phyloP scores from a whole-genome alignment of 352 stramenopile genomes.

The Phytophthora gonapodyides region DNA sequence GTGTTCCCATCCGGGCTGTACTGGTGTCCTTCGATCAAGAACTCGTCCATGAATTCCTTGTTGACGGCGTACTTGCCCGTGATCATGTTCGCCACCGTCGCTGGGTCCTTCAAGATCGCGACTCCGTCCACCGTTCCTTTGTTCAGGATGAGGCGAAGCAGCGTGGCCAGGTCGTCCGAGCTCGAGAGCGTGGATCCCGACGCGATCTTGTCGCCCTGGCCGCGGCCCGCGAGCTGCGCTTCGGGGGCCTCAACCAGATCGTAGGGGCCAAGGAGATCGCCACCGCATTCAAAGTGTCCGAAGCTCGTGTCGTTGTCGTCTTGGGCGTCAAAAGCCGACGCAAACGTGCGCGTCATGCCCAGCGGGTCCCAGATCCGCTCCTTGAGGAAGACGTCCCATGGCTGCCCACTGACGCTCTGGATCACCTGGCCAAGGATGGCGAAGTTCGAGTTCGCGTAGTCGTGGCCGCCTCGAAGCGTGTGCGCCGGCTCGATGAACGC shows the following conservation, averaged over 20 bases:
- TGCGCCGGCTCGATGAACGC: conserved; percentile 45
- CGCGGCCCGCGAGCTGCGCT: conserved; percentile 37
- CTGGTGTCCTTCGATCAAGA: conserved; percentile 50
- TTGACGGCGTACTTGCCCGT: conserved; percentile 55
- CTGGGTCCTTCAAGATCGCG: conserved; percentile 46
- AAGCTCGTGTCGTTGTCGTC: conserved; percentile 36
- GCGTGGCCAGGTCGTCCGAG: conserved; percentile 56
- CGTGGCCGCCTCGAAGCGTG: conserved; percentile 50
- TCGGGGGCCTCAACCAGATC: conserved; percentile 38
- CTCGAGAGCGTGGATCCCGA: conserved; percentile 55
- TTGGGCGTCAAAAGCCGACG: conserved; percentile 35
- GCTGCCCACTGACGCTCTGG: conserved; percentile 42
- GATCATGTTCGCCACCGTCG: conserved; percentile 56
- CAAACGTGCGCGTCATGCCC: conserved; percentile 62
- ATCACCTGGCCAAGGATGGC: conserved; percentile 67
- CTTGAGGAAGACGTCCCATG: conserved; percentile 60
- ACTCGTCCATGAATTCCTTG: conserved; percentile 41
- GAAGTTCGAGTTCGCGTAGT: conserved; percentile 72
- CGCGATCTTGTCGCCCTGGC: conserved; percentile 37
- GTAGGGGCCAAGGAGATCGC: conserved; percentile 49
- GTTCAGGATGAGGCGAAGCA: conserved; percentile 63
- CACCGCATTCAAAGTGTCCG: conserved; percentile 59
- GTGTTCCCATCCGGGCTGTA: conserved; percentile 53
- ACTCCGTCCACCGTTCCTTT: conserved; percentile 63
- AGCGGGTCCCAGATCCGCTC: conserved; percentile 58